Conservation (phyloP, 176 grass and related monocot species). For the Aegilops bicornis region DNA sequence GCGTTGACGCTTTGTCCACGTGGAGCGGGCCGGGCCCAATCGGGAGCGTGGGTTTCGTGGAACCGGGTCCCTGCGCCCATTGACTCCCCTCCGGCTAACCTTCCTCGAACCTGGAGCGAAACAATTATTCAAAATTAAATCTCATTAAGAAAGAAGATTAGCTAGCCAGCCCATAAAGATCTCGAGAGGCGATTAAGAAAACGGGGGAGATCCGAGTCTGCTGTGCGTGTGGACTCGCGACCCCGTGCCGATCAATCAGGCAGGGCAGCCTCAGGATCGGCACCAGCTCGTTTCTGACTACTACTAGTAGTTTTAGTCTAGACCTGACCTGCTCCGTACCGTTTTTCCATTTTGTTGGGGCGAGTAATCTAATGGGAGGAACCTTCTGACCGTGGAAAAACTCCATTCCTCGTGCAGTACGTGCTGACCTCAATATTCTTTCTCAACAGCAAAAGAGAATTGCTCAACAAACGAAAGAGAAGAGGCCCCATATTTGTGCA, state of each 20-base stretch:
- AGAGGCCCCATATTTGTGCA: neutral
- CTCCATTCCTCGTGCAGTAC: constrained; percentile 1
- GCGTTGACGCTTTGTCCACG: constrained; percentile 59
- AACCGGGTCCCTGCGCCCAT: constrained; percentile 14
- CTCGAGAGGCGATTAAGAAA: neutral
- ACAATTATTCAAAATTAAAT: neutral
- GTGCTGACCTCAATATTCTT: neutral
- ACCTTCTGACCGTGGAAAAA: constrained; percentile 32
- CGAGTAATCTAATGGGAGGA: constrained; percentile 14
- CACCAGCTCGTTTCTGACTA: constrained; percentile 6
- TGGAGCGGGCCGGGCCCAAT: constrained; percentile 55
- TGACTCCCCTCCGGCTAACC: neutral
- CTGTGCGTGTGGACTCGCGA: neutral
- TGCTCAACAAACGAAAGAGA: neutral
- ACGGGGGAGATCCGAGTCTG: constrained; percentile 16
- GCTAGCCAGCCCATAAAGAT: neutral
- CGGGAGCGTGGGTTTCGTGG: constrained; percentile 38
- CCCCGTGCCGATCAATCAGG: neutral
- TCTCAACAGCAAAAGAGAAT: neutral
- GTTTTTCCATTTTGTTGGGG: neutral
- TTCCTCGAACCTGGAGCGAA: neutral
- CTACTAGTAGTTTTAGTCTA: neutral
- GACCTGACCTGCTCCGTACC: neutral
- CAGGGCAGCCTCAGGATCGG: neutral
- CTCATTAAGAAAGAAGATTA: neutral